Percentiles rank a stretch among this genome's conserved stretches.
These are phyloP conservation scores for Boletus rubescentipes DNA, from an alignment of 768 basidiomycete species.

Conservation along the genomic window DNA sequence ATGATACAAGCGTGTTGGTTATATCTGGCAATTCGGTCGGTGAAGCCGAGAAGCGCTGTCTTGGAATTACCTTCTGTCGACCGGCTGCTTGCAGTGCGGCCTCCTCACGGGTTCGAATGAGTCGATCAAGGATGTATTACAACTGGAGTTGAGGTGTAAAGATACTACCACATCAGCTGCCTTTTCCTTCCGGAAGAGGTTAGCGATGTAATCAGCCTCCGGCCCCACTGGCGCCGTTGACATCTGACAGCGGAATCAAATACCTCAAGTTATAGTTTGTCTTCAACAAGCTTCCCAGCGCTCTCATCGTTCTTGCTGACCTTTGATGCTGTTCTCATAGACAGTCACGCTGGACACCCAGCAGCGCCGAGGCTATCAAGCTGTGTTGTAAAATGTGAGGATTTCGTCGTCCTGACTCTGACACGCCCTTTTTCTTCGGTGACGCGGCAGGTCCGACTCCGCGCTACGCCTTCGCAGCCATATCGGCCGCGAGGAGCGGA, in stretches of 20 bases:
- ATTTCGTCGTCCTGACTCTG: constrained; percentile 2
- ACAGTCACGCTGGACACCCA: constrained; percentile 13
- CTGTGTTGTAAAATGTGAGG: constrained; percentile 24
- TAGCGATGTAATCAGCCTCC: constrained; percentile 20
- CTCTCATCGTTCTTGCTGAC: constrained; percentile 15
- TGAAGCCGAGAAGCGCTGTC: constrained; percentile 17
- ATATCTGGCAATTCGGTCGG: constrained; percentile 26
- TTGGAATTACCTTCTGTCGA: constrained; percentile 23
- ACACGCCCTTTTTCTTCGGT: neutral
- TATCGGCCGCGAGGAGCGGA: constrained; percentile 27
- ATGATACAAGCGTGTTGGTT: constrained; percentile 21
- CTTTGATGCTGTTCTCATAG: constrained; percentile 26
- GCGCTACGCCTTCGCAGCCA: constrained; percentile 14
- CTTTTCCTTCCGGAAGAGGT: too few relatives aligned
- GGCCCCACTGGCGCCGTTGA: constrained; percentile 15
- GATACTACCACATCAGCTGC: neutral
- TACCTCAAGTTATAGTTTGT: constrained; percentile 11
- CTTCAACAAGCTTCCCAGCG: constrained; percentile 6
- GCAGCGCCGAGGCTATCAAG: constrained; percentile 5
- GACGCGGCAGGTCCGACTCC: constrained; percentile 7
- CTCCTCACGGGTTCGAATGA: constrained; percentile 23
- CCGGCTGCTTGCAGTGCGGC: constrained; percentile 32
- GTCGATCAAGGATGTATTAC: constrained; percentile 14
- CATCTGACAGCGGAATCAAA: constrained; percentile 34
- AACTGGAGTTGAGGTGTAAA: constrained; percentile 2